A percentile compares a stretch with the other conserved stretches of the same genome.
Conservation (phyloP, 352 stramenopile genomes). For the Blastocystis hominis region DNA sequence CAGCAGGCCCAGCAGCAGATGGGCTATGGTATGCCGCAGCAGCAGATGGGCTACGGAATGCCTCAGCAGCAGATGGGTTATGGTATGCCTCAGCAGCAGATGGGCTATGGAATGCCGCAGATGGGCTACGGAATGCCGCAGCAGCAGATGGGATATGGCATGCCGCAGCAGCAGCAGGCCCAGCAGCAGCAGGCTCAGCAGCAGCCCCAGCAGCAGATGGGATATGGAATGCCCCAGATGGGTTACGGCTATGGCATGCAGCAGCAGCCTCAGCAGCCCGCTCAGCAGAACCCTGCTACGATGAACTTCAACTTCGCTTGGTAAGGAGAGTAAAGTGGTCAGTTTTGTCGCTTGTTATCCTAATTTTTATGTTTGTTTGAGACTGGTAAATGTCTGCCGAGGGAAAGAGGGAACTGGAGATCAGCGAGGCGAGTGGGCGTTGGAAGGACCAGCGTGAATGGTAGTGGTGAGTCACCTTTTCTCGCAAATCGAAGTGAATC, state of each 20-base stretch:
- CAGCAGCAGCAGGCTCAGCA: neutral
- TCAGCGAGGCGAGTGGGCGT: neutral
- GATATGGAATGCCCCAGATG: constrained; percentile 19
- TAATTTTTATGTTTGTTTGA: constrained; percentile 31
- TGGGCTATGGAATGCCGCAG: neutral
- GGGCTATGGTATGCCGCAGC: neutral
- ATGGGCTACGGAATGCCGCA: neutral
- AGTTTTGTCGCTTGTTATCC: neutral
- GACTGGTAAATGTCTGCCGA: neutral
- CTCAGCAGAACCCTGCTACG: constrained; percentile 18
- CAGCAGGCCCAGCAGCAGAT: neutral
- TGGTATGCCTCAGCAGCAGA: neutral
- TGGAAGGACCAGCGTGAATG: no score
- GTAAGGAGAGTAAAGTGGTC: neutral
- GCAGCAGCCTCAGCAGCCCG: neutral
- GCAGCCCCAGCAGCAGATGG: neutral
- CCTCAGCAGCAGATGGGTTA: neutral
- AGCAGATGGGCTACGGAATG: neutral
- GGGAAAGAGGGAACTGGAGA: neutral
- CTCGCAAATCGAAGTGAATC: neutral
- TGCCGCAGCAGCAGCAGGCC: neutral
- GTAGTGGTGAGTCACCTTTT: constrained; percentile 22
- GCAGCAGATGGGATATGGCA: neutral
- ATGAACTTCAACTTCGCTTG: constrained; percentile 50
- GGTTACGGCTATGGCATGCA: constrained; percentile 38